phyloP scores from a whole-genome alignment of 1,284 basidiomycete species.

The Irpex lacteus region DNA sequence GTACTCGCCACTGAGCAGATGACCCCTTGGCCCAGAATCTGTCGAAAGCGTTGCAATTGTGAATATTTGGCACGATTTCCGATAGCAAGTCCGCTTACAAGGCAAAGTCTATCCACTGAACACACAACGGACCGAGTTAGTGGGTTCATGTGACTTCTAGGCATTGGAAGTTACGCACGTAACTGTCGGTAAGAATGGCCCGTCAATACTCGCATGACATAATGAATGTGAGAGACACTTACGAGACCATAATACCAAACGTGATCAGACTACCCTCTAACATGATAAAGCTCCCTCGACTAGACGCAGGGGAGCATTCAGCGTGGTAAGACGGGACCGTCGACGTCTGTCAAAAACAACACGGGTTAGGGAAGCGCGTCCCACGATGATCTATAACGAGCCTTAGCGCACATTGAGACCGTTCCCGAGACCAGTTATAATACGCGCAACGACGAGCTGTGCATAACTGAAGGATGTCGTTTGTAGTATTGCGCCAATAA shows the following conservation, averaged over 20 bases:
- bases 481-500: conserved; percentile 61
- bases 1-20: conserved; percentile 68
- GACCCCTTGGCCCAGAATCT: conserved; percentile 51
- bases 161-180: conserved; percentile 22
- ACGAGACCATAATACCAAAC: conserved; percentile 70
- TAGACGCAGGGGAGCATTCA: conserved; percentile 60
- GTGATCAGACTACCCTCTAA: conserved; percentile 69
- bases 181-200: conserved; percentile 22
- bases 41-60: background rate
- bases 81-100: conserved; percentile 34
- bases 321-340: conserved; percentile 65
- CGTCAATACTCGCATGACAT: conserved; percentile 1
- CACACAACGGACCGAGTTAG: background rate
- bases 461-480: conserved; percentile 50
- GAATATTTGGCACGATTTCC: background rate
- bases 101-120: conserved; percentile 63
- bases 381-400: background rate
- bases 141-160: background rate
- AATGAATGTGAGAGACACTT: conserved; percentile 37
- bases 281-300: conserved; percentile 65
- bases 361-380: background rate
- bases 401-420: conserved; percentile 53
- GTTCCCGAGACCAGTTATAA: conserved; percentile 65
- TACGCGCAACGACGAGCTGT: conserved; percentile 59
- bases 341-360: conserved; percentile 44